phyloP scores from a whole-genome alignment of 2,329 filamentous ascomycete genomes.

The Neopestalotiopsis clavispora region DNA sequence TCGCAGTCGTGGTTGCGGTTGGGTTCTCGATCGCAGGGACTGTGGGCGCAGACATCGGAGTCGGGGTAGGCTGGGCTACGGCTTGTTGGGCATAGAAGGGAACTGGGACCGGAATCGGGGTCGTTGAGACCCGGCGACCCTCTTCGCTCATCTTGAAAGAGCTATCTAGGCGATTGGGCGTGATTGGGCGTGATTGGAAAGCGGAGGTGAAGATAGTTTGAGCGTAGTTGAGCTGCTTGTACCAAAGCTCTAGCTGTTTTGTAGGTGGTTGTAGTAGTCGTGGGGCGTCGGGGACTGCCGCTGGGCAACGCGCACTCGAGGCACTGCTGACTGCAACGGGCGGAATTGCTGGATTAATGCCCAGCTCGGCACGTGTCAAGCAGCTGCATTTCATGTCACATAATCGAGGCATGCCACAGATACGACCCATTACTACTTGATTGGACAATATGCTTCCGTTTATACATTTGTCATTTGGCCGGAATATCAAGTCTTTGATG shows the following conservation, averaged over 20 bases:
- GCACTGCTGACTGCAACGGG: background rate
- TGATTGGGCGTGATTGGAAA: background rate
- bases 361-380: background rate
- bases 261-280: background rate
- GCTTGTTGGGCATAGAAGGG: slow-evolving; percentile 15
- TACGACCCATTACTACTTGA: too few species aligned
- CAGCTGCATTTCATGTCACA: background rate
- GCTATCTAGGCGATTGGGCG: background rate
- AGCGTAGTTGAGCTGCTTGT: too few species aligned
- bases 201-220: background rate
- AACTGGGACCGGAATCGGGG: slow-evolving; percentile 23
- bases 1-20: slow-evolving; percentile 19
- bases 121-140: slow-evolving; percentile 22
- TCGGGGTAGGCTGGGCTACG: slow-evolving; percentile 14
- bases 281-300: background rate
- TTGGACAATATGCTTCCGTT: too few species aligned
- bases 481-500: too few species aligned
- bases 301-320: background rate
- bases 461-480: too few species aligned
- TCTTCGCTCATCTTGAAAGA: slow-evolving; percentile 17
- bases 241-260: background rate
- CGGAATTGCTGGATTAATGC: background rate
- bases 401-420: background rate
- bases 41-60: slow-evolving; percentile 28
- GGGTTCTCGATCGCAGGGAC: slow-evolving; percentile 25